phyloP scores from a whole-genome alignment of 345 rosid genomes.

The Boechera stricta region DNA sequence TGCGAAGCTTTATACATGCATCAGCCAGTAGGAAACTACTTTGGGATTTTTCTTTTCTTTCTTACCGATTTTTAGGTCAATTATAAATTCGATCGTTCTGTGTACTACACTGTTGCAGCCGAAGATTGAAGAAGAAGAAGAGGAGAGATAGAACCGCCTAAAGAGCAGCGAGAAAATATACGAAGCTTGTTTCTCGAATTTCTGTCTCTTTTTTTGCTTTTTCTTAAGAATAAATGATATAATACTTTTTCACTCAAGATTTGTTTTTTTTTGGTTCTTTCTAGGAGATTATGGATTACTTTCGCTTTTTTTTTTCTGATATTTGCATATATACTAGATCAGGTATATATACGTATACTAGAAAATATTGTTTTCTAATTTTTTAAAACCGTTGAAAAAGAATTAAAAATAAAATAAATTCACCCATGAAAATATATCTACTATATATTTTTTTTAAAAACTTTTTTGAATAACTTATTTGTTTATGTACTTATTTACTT shows the following conservation, averaged over 20 bases:
- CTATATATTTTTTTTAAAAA: no score
- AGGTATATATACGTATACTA: no score
- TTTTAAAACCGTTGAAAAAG: no score
- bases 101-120: conserved; percentile 13
- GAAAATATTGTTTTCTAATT: no score
- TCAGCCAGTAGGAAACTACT: conserved; percentile 18
- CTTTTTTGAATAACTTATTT: no score
- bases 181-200: conserved; percentile 46
- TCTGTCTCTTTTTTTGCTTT: conserved; percentile 21
- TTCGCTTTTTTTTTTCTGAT: no score
- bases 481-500: no score
- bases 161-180: conserved; percentile 33
- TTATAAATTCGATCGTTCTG: not conserved
- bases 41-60: not conserved
- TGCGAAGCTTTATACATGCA: conserved; percentile 27
- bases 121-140: conserved; percentile 24
- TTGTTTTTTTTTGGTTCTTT: not conserved
- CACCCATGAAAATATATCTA: no score
- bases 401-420: no score
- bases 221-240: not conserved
- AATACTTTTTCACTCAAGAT: not conserved
- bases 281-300: conserved; percentile 7
- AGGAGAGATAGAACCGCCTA: conserved; percentile 32
- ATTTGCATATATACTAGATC: no score
- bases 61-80: conserved; percentile 30